A percentile compares a stretch with the other conserved stretches of the same genome.
phyloP scores from a whole-genome alignment of 805 yeast genomes.

The Candida jianshihensis region DNA sequence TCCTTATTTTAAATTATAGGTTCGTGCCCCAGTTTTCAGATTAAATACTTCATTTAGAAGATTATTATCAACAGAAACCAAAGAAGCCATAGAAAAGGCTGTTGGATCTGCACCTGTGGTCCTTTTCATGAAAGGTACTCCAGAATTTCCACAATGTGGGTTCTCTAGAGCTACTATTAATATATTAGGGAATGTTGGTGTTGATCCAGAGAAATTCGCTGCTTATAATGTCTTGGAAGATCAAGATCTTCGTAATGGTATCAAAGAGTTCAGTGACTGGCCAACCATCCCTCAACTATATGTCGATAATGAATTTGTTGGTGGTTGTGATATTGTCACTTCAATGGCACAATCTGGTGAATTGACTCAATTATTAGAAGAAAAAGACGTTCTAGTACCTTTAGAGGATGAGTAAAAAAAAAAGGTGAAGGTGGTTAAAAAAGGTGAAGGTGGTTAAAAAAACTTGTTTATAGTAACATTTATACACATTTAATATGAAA shows the following conservation, averaged over 20 bases:
- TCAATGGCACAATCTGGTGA: slow-evolving; percentile 93
- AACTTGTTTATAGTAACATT: too few species aligned
- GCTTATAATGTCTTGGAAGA: slow-evolving; percentile 96
- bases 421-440: too few species aligned
- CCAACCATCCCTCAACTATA: slow-evolving; percentile 98
- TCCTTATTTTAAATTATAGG: too few species aligned
- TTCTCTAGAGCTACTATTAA: slow-evolving; percentile 93
- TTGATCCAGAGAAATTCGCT: slow-evolving; percentile 92
- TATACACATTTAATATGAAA: neutral
- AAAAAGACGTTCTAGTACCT: slow-evolving; percentile 71
- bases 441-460: too few species aligned
- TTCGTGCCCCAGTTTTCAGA: slow-evolving; percentile 10
- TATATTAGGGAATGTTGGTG: slow-evolving; percentile 92
- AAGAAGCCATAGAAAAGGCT: slow-evolving; percentile 79
- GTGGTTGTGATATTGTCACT: slow-evolving; percentile 94
- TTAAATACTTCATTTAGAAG: slow-evolving; percentile 23
- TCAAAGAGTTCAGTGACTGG: slow-evolving; percentile 94
- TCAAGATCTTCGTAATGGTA: slow-evolving; percentile 87
- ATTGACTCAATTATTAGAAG: slow-evolving; percentile 74
- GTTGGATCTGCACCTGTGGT: slow-evolving; percentile 90
- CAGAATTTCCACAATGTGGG: slow-evolving; percentile 97
- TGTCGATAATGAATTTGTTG: slow-evolving; percentile 84
- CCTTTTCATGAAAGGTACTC: slow-evolving; percentile 97
- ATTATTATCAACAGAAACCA: slow-evolving; percentile 69
- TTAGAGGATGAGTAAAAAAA: slow-evolving; percentile 39